Evolutionary conservation across 2,329 filamentous ascomycete genomes (phyloP), one percentile per base, ranked within the genome.

Genomic region (Colletotrichum caudatum): DNA sequence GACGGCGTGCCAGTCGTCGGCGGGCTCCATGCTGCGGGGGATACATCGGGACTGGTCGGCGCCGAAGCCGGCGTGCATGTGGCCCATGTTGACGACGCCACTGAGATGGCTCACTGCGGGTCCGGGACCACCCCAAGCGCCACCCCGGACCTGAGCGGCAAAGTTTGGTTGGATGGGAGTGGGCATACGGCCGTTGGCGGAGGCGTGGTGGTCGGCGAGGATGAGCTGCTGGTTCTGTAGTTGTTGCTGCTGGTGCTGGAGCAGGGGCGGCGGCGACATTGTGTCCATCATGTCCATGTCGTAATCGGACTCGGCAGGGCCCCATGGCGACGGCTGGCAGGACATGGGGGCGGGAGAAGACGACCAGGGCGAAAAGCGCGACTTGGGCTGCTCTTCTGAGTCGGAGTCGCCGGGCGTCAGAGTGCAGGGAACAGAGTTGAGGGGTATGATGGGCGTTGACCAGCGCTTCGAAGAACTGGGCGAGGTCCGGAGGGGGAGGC

Each of bases 81-180:
- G 81, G 18, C 82, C 81, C 57, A 81, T 77, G 51, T 82, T 83
- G 18, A 79, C 78, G 57, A 81, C 75, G 29, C 80, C 81, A 69
- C 80, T 82, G 14, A 74, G 74, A 61, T 75, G 82, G 69, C 61
- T 81, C 74, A 74, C 53, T 50, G 64, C 59, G 44, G 69, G 63
- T 74, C 26, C 78, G 75, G 61, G 78, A 75, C 78, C 79, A 79
- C 74, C 82, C 82, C 82, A 85, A 84, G 74, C 83, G 84, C 74
- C 85, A n/a, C 87, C 86, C 67, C 86, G 83, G 33, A 88, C 81
- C 76, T 90, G 87, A 2, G 84, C 83, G 1, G 86, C 85, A 76
- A 90, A 90, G 62, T 80, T 87, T 71, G 86, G 85, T 74, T 89
- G 85, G n/a, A 90, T 89, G 2, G 88, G 88, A 2, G 88, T 90